Percentiles rank a stretch among this genome's conserved stretches.
phyloP scores from a whole-genome alignment of 2,329 filamentous ascomycete species.

The Magnaporthiopsis incrustans region DNA sequence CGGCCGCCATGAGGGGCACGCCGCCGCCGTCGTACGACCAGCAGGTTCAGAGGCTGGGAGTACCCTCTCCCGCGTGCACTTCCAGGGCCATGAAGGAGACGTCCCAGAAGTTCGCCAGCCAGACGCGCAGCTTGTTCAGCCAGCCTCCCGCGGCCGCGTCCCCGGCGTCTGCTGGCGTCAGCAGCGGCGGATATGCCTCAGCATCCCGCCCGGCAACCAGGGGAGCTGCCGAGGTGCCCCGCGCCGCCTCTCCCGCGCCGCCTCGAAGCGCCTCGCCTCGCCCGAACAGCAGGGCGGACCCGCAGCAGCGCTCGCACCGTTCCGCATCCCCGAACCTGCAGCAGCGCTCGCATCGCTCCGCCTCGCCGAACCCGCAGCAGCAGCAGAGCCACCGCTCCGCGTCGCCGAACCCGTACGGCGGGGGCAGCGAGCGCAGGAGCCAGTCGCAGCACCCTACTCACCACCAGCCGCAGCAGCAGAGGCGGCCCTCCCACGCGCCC shows the following conservation, averaged over 20 bases:
- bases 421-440: slow-evolving; percentile 24
- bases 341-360: slow-evolving; percentile 21
- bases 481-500: not conserved
- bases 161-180: slow-evolving; percentile 24
- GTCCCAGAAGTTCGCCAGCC: slow-evolving; percentile 77
- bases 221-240: slow-evolving; percentile 25
- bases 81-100: slow-evolving; percentile 93
- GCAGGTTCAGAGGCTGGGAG: slow-evolving; percentile 70
- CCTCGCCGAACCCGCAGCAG: slow-evolving; percentile 44
- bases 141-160: slow-evolving; percentile 23
- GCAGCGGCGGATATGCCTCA: slow-evolving; percentile 16
- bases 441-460: slow-evolving; percentile 17
- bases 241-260: slow-evolving; percentile 53
- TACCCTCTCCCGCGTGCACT: slow-evolving; percentile 86
- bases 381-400: slow-evolving; percentile 21
- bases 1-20: slow-evolving; percentile 59
- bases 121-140: slow-evolving; percentile 73
- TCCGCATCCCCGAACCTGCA: slow-evolving; percentile 53
- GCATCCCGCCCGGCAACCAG: slow-evolving; percentile 52
- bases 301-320: slow-evolving; percentile 21
- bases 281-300: slow-evolving; percentile 43
- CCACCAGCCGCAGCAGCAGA: slow-evolving; percentile 19
- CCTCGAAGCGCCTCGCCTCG: slow-evolving; percentile 56
- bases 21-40: slow-evolving; percentile 84
- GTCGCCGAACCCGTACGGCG: slow-evolving; percentile 53